Evolutionary conservation across 2,329 filamentous ascomycete species (phyloP), one percentile per base, ranked within the genome.

Genomic region (Lasiodiplodia sp.): DNA sequence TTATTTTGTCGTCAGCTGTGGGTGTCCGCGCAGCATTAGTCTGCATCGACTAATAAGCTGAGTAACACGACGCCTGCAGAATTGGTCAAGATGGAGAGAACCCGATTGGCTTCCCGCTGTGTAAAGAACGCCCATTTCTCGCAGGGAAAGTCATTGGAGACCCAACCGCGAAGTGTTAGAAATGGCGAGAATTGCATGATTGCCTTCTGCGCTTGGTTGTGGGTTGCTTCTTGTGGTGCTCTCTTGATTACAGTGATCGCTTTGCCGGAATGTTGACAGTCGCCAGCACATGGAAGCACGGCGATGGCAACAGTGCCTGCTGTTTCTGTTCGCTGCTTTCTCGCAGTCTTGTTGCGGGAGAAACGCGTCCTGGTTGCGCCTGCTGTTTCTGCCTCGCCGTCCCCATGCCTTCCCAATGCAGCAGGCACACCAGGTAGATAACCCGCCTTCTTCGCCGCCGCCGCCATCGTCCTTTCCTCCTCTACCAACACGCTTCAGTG

Each of bases 371-470:
- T 47, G 44, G 44, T 21, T n/a, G 44, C 10, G 44, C 28, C 34
- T 57, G 18, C 55, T 21, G 23, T 18, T 12, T 11, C 55, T 57
- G 34, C 55, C 38, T 57, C 14, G 34, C 52, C 25, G 52, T 34
- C 52, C 23, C 51, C 28, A 31, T 38, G 16, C 44, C 44, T 47
- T 18, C 60, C 14, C 6, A 5, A 37, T 64, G 2, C 3, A 31
- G 60, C 28, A 64, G 60, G 60, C 25, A 37, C 44, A 28, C 31
- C 12, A 21, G 6, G 47, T 52, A 64, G 25, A 64, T 12, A 64
- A 64, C n/a, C 28, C 47, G 28, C n/a, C 47, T 2, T 47, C 8
- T 25, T 23, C 40, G n/a, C 25, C 31, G 38, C 40, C n/a, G 2
- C 37, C 23, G 3, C 16, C 31, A 8, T 53, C 31, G 44, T 16